Base-by-base conservation (phyloP, 2,329 filamentous ascomycete genomes). In the Colletotrichum liaoningense region DNA sequence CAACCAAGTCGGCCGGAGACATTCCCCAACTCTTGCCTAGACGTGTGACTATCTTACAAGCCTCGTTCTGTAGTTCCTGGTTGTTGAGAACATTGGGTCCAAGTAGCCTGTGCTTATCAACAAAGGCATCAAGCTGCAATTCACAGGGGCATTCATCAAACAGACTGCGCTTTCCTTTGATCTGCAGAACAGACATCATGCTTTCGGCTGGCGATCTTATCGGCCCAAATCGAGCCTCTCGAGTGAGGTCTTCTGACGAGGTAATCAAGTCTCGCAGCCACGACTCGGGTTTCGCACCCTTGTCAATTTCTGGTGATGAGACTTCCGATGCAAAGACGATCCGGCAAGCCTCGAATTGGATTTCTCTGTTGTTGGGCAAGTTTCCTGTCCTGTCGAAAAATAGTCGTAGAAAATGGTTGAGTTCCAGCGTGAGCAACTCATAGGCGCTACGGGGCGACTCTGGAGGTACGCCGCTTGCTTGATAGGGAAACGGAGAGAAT, bases 341-440 rank as follows among this genome's bases (percentile, higher is more conserved):
- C 1, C 75, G 76, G 16, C 79, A 80, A 9, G 77, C 76, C 42
- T 79, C 79, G 0, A 76, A 42, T 8, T 80, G 79, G 0, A 81
- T 72, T 3, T 69, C 75, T 1, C 76, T 69, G 0, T 77, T 65
- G 8, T 66, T 73, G 0, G 79, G 79, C 3, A 78, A 28, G 1
- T 33, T 69, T 1, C 76, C 75, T 0, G 77, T 74, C 0, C 26
- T 65, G 16, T 81, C 78, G 14, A 75, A 71, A 14, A 77, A 77
- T 1, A 74, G 74, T 3, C 77, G 75, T 67, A 78, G 74, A n/a
- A 76, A 80, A 14, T 79, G 77, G 5, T 80, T 76, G 0, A 84
- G 67, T 22, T 82, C 81, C 2, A 83, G 72, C 24, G 83, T 83
- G 1, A 85, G 75, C 0, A 82, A 62, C 49, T 83, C 83, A 57